Evolutionary conservation across 768 basidiomycete species (phyloP), one percentile per base, ranked within the genome.

Genomic region (Trametes punicea): DNA sequence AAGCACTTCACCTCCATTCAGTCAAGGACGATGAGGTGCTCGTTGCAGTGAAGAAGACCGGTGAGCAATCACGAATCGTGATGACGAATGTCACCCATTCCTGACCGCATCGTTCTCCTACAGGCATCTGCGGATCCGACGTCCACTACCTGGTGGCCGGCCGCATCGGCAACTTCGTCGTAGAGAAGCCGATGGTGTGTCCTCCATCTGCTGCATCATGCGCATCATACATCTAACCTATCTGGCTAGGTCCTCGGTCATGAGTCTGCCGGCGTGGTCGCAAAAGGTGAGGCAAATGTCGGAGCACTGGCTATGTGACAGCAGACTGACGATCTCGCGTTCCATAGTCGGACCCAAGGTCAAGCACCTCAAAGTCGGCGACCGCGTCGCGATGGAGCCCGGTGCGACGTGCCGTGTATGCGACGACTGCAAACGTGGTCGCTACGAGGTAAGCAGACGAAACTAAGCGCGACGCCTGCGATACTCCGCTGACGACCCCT

Each of bases 51-150:
- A 93, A 92, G 75, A 94, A 94, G 75, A 96, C 94, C 16, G 93
- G 91, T 85, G 56, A 57, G 79, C 64, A n/a, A 40, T 15, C n/a
- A 38, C 18, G 15, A 2, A n/a, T n/a, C 45, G 8, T 21, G 11
- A 44, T 26, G 53, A 39, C 27, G 34, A n/a, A 36, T 9, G 18
- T 16, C 3, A 13, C 23, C 3, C 23, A 26, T 9, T 38, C 46
- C 49, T 46, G 51, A 39, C 51, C 30, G 11, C 33, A 63, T 49
- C 30, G 40, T 29, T 21, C 16, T 23, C 13, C 25, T 41, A 21
- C 60, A 90, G 93, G 93, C 48, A 94, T 95, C 61, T 95, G 92
- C 68, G 93, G 93, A 33, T 93, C 90, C 56, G 93, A 96, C 78
- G 88, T 91, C 13, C 90, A 92, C 66, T 94, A 86, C 69, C 75